Evolutionary conservation across 495 filamentous ascomycete genomes (phyloP).

Genomic region (Viridothelium virens): DNA sequence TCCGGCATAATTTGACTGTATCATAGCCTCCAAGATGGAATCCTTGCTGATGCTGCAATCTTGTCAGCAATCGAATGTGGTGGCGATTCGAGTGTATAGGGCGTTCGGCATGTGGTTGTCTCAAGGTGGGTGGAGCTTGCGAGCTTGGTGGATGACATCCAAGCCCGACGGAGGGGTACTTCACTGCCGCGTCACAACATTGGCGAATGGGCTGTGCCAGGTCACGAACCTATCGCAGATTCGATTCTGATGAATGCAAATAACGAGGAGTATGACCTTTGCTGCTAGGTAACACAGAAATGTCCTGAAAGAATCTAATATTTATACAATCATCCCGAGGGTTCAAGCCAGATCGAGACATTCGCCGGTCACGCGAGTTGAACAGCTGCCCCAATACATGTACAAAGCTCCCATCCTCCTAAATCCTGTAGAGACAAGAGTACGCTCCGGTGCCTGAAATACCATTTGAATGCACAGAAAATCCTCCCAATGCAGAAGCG

Average conservation of each 20-base stretch:
- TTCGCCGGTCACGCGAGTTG: neutral
- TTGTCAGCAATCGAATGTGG: neutral
- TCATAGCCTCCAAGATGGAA: neutral
- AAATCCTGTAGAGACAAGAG: neutral
- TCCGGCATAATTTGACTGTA: neutral
- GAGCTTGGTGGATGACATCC: neutral
- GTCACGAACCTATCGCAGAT: neutral
- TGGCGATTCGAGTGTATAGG: neutral
- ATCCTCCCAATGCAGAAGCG: neutral
- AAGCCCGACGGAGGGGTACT: constrained; percentile 1
- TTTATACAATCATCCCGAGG: neutral
- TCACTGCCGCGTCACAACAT: constrained; percentile 3
- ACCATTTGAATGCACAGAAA: neutral
- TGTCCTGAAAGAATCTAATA: neutral
- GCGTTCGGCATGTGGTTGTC: neutral
- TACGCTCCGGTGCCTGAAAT: neutral
- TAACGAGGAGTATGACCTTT: neutral
- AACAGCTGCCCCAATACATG: neutral
- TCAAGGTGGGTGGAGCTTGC: neutral
- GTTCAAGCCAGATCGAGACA: neutral
- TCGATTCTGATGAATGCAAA: neutral
- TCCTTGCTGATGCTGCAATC: neutral
- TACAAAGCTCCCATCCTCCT: neutral
- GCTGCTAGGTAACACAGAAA: neutral
- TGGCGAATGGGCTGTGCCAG: neutral